These are phyloP conservation scores for Leptographium lundbergii DNA, from an alignment of 2,329 filamentous ascomycete species.

Conservation along the genomic window DNA sequence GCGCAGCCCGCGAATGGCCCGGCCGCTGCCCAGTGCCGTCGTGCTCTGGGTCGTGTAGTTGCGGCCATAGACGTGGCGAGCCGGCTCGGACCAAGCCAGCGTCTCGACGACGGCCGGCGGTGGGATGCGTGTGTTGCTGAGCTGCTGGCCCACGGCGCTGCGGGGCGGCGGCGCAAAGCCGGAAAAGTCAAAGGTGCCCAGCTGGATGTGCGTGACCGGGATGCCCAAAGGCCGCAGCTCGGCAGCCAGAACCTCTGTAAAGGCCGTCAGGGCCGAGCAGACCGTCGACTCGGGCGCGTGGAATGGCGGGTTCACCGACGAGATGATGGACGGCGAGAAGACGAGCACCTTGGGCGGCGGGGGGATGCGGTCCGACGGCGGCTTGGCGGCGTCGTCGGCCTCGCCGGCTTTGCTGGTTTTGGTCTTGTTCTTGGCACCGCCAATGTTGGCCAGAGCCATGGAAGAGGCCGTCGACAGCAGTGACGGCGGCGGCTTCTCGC, in stretches of 20 bases:
- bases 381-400: constrained; percentile 17
- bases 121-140: constrained; percentile 22
- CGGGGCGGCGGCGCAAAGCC: constrained; percentile 40
- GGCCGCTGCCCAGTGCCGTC: constrained; percentile 42
- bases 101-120: constrained; percentile 40
- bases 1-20: constrained; percentile 41
- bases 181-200: constrained; percentile 81
- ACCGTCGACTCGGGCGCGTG: constrained; percentile 77
- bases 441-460: constrained; percentile 3
- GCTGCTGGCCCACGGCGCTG: constrained; percentile 9
- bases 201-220: constrained; percentile 73
- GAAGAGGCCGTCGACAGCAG: constrained; percentile 4
- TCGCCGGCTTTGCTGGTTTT: constrained; percentile 20
- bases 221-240: constrained; percentile 69
- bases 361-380: constrained; percentile 1
- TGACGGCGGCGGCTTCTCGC: constrained; percentile 16
- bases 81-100: constrained; percentile 50
- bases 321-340: constrained; percentile 68
- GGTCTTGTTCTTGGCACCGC: constrained; percentile 11
- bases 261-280: constrained; percentile 76
- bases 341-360: constrained; percentile 54
- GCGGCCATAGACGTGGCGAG: constrained; percentile 46
- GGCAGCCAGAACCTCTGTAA: constrained; percentile 65
- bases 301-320: constrained; percentile 67
- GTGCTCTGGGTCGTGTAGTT: constrained; percentile 46